These are phyloP conservation scores for Misopates orontium DNA, from an alignment of 257 asterid genomes.

Conservation along the genomic window DNA sequence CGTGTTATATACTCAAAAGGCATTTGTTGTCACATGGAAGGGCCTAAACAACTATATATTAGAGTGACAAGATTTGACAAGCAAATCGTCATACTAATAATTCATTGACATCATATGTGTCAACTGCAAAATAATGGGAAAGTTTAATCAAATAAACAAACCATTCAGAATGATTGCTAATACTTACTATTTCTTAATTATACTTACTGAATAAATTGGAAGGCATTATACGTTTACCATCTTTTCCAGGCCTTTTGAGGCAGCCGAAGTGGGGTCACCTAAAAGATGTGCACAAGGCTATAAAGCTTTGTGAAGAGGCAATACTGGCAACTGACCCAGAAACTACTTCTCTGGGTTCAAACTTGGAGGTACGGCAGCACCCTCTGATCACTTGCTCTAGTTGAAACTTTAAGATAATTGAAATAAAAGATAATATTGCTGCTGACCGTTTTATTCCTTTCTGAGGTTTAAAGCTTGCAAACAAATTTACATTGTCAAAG, in stretches of 20 bases:
- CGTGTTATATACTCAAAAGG: neutral
- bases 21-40: neutral
- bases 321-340: constrained; percentile 58
- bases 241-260: constrained; percentile 41
- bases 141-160: neutral
- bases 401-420: too few relatives aligned
- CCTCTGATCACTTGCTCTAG: neutral
- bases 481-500: too few relatives aligned
- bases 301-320: constrained; percentile 65
- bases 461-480: too few relatives aligned
- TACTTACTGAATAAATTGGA: neutral
- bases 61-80: neutral
- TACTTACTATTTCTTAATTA: neutral
- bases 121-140: neutral
- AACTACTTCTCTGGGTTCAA: constrained; percentile 46
- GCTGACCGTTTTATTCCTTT: too few relatives aligned
- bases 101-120: neutral
- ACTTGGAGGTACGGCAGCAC: constrained; percentile 43
- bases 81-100: neutral
- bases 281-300: constrained; percentile 58
- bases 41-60: neutral
- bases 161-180: neutral
- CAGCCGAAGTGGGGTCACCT: constrained; percentile 68
- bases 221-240: constrained; percentile 5
- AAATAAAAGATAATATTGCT: too few relatives aligned